A percentile compares a stretch with the other conserved stretches of the same genome.
These are phyloP conservation scores for Lasiosphaeris hirsuta DNA, from an alignment of 495 filamentous ascomycete genomes.

Conservation along the genomic window DNA sequence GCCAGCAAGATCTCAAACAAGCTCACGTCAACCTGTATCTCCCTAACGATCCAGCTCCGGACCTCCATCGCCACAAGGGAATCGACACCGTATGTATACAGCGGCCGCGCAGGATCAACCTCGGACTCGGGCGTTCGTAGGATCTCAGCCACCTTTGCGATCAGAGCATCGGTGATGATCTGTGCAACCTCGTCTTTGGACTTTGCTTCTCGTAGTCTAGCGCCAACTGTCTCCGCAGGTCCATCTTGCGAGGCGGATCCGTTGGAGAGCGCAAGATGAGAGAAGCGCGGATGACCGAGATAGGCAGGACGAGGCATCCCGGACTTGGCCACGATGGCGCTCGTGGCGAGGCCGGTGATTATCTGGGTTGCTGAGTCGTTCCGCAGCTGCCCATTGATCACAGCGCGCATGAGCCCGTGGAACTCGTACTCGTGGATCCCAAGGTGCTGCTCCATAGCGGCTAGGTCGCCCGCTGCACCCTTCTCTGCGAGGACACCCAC, in stretches of 20 bases:
- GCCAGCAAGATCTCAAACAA: background rate
- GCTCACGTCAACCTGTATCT: background rate
- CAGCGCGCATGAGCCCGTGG: constrained; percentile 21
- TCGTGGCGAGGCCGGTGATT: constrained; percentile 36
- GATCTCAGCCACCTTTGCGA: constrained; percentile 3
- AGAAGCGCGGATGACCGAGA: no score
- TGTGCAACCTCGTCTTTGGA: constrained; percentile 25
- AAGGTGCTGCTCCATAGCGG: constrained; percentile 16
- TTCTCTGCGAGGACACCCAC: constrained; percentile 32
- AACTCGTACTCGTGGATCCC: constrained; percentile 30
- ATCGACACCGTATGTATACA: constrained; percentile 5
- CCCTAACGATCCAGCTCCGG: background rate
- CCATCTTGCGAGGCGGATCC: constrained; percentile 1
- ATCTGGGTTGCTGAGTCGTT: background rate
- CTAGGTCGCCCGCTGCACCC: constrained; percentile 17
- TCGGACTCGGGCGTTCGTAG: background rate
- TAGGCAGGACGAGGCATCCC: background rate
- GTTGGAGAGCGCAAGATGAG: background rate
- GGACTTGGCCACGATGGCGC: constrained; percentile 36
- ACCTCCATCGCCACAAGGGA: constrained; percentile 9
- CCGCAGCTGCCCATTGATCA: background rate
- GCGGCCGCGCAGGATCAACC: constrained; percentile 3
- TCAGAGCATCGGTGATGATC: constrained; percentile 46
- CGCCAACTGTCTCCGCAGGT: background rate
- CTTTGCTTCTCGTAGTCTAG: background rate